phyloP scores from a whole-genome alignment of 202 grass and related monocot species.

The Brachypodium distachyon region DNA sequence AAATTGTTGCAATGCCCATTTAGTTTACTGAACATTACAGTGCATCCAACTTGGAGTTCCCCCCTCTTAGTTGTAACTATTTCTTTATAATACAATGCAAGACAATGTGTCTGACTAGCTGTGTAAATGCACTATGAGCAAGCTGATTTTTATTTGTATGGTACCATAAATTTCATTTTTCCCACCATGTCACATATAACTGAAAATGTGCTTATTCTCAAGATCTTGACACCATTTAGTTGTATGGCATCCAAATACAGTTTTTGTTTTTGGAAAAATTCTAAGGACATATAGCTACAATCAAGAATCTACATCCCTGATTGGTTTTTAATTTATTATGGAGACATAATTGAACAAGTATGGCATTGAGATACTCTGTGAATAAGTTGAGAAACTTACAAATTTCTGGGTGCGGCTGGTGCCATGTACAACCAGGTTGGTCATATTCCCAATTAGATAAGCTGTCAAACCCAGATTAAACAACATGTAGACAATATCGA shows the following conservation, averaged over 20 bases:
- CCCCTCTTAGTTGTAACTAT: neutral
- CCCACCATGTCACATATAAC: neutral
- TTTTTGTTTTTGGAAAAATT: neutral
- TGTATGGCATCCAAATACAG: neutral
- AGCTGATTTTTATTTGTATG: neutral
- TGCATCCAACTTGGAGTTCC: neutral
- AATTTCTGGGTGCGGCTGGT: slow-evolving; percentile 65
- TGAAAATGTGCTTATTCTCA: slow-evolving; percentile 1
- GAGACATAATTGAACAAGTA: neutral
- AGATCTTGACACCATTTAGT: neutral
- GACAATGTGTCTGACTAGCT: neutral
- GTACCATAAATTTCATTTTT: neutral
- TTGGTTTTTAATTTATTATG: neutral
- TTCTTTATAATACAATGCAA: neutral
- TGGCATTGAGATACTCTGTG: neutral
- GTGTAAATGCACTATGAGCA: neutral
- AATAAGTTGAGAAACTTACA: slow-evolving; percentile 42
- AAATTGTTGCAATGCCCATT: neutral
- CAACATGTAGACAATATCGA: slow-evolving; percentile 72
- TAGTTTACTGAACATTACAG: neutral
- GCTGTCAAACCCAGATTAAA: slow-evolving; percentile 83
- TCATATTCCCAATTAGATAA: slow-evolving; percentile 84
- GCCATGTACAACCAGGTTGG: slow-evolving; percentile 82
- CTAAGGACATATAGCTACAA: neutral
- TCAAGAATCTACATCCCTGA: neutral